phyloP scores from a whole-genome alignment of 1,284 basidiomycete species.

The Ceratobasidium sp. region DNA sequence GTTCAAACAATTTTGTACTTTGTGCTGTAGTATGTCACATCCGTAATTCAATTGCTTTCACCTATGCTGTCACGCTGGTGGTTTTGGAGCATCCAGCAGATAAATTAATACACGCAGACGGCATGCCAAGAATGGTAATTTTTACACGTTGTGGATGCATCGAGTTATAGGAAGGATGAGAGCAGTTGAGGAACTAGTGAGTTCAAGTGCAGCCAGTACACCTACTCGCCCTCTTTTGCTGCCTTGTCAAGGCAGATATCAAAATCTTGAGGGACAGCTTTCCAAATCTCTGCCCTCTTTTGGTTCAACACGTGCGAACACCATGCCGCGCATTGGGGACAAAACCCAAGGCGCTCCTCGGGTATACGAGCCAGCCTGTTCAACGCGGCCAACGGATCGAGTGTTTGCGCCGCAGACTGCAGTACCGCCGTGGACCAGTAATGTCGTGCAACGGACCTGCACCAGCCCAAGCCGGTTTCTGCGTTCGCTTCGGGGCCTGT shows the following conservation, averaged over 20 bases:
- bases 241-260: conserved; percentile 16
- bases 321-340: conserved; percentile 31
- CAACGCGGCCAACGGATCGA: conserved; percentile 32
- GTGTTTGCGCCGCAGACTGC: conserved; percentile 23
- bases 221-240: conserved; percentile 23
- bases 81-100: neutral
- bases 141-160: neutral
- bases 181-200: neutral
- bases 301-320: conserved; percentile 29
- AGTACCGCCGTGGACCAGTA: conserved; percentile 31
- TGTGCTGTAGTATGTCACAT: neutral
- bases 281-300: conserved; percentile 39
- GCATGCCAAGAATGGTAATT: neutral
- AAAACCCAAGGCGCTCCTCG: conserved; percentile 34
- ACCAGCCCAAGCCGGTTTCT: conserved; percentile 23
- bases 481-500: conserved; percentile 16
- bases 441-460: conserved; percentile 6
- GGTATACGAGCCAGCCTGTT: conserved; percentile 26
- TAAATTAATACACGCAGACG: neutral
- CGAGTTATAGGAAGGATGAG: neutral
- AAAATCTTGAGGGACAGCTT: conserved; percentile 22
- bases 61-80: neutral
- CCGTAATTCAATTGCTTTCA: neutral
- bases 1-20: conserved; percentile 68
- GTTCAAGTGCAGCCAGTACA: conserved; percentile 8